Evolutionary conservation across 345 rosid genomes (phyloP).

Genomic region (Populus simonii): DNA sequence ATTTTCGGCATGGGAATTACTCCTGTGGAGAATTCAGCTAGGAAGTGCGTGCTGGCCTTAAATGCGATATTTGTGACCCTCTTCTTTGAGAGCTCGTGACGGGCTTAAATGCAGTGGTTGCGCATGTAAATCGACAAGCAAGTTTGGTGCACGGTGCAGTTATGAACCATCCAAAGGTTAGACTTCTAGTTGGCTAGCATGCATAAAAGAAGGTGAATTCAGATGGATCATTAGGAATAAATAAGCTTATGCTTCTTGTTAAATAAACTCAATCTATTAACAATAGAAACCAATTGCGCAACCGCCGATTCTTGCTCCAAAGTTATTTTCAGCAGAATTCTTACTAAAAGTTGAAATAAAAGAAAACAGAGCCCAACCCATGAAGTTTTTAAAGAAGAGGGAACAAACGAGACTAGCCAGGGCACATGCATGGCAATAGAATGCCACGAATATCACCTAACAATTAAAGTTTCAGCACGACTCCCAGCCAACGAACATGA

Average conservation of each 20-base stretch:
- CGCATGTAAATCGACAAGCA: not conserved
- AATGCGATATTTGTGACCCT: not conserved
- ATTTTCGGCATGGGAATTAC: not conserved
- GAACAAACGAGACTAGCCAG: too few species aligned
- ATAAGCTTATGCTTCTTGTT: too few species aligned
- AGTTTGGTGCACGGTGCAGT: not conserved
- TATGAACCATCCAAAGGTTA: not conserved
- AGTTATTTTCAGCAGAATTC: too few species aligned
- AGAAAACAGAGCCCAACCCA: not conserved
- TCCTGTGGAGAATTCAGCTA: not conserved
- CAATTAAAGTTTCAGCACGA: not conserved
- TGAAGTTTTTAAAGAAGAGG: too few species aligned
- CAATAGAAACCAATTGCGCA: too few species aligned
- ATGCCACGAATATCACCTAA: not conserved
- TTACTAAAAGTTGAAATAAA: too few species aligned
- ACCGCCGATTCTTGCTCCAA: too few species aligned
- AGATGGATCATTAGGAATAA: not conserved
- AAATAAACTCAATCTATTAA: too few species aligned
- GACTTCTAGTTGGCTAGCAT: not conserved
- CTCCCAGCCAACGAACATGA: not conserved
- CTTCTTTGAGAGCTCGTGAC: not conserved
- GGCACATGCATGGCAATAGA: not conserved
- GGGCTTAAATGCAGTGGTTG: not conserved
- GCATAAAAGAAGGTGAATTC: not conserved
- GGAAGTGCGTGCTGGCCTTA: constrained; percentile 3